These are phyloP conservation scores for Astrothelium subdiscretum DNA, from an alignment of 495 filamentous ascomycete species.

Conservation along the genomic window DNA sequence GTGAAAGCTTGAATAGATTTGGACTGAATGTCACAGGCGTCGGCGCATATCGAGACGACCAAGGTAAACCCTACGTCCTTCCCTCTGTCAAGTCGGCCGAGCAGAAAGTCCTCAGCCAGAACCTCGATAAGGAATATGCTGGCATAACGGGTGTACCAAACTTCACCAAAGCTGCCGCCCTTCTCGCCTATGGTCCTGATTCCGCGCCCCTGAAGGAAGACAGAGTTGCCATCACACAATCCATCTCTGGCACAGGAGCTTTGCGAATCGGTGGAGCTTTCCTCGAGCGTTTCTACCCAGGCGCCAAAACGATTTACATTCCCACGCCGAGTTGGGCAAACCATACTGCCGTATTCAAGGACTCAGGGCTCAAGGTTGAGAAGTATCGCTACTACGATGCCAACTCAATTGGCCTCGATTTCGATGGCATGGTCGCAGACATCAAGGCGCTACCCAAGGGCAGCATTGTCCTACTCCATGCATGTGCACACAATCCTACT, in stretches of 20 bases:
- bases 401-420: conserved; percentile 94
- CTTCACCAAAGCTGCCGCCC: conserved; percentile 83
- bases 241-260: conserved; percentile 95
- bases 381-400: conserved; percentile 99
- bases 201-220: conserved; percentile 63
- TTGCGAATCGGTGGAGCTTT: conserved; percentile 91
- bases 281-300: conserved; percentile 78
- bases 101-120: conserved; percentile 64
- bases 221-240: conserved; percentile 85
- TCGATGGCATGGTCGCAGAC: conserved; percentile 84
- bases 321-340: conserved; percentile 97
- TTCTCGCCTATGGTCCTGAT: conserved; percentile 78
- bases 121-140: conserved; percentile 92
- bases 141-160: conserved; percentile 90
- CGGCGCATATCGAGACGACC: conserved; percentile 81
- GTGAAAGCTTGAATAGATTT: too few species aligned
- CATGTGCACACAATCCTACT: conserved; percentile 97
- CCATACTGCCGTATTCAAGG: conserved; percentile 91
- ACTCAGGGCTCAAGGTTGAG: conserved; percentile 78
- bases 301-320: conserved; percentile 87
- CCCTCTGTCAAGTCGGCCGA: conserved; percentile 86
- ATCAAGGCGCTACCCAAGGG: conserved; percentile 79
- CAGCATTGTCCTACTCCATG: conserved; percentile 86
- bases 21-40: conserved; percentile 39
- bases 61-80: conserved; percentile 93